Evolutionary conservation across 140 eudicot species (phyloP).

Genomic region (Stevia rebaudiana): DNA sequence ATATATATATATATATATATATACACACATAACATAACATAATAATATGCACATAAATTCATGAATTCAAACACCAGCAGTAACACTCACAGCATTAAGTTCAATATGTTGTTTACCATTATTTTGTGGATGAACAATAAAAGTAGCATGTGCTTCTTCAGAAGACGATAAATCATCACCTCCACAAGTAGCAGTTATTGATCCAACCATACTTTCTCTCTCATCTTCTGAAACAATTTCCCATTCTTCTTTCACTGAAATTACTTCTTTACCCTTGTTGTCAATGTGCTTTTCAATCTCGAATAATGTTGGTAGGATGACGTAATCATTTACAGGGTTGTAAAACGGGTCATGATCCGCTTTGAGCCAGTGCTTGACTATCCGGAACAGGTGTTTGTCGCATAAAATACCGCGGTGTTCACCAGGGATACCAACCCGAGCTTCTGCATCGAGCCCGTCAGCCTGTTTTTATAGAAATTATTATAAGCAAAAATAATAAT

Average conservation of each 20-base stretch:
- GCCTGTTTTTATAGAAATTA: slow-evolving; percentile 41
- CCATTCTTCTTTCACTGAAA: slow-evolving; percentile 78
- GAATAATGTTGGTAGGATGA: slow-evolving; percentile 74
- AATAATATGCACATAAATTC: not conserved
- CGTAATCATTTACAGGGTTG: slow-evolving; percentile 85
- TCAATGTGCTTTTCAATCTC: slow-evolving; percentile 53
- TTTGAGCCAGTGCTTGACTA: slow-evolving; percentile 81
- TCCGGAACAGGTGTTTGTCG: slow-evolving; percentile 72
- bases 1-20: not conserved
- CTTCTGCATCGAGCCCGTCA: slow-evolving; percentile 88
- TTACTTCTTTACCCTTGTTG: slow-evolving; percentile 39
- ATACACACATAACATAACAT: slow-evolving; percentile 11
- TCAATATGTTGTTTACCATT: slow-evolving; percentile 63
- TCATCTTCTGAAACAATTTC: slow-evolving; percentile 48
- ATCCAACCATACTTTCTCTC: slow-evolving; percentile 36
- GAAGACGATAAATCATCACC: slow-evolving; percentile 26
- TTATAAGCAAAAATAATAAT: too few species aligned
- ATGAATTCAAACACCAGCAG: slow-evolving; percentile 40
- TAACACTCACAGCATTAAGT: slow-evolving; percentile 48
- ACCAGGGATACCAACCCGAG: slow-evolving; percentile 92
- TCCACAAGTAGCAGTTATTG: slow-evolving; percentile 43
- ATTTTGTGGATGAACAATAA: slow-evolving; percentile 42
- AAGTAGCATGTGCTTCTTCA: slow-evolving; percentile 58
- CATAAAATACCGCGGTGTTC: slow-evolving; percentile 88
- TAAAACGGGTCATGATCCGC: slow-evolving; percentile 94